A percentile compares a stretch with the other conserved stretches of the same genome.
Conservation (phyloP, 805 yeast genomes). For the Tanozyma kutaoensis region DNA sequence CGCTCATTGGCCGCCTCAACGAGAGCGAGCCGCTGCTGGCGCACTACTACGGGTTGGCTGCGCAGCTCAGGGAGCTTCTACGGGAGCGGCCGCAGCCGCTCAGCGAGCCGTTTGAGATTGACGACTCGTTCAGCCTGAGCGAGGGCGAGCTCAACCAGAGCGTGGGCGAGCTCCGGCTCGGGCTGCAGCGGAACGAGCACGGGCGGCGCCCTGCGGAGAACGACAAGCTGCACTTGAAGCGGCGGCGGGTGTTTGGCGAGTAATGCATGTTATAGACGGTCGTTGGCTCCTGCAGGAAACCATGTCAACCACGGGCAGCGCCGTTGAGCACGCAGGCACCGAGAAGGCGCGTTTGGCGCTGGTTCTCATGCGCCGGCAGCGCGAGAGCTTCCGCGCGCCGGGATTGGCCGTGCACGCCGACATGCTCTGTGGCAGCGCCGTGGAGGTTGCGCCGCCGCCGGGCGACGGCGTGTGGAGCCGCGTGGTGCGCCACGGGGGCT, state of each 20-base stretch:
- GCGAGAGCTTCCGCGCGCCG: slow-evolving; percentile 6
- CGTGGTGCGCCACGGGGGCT: too few relatives aligned
- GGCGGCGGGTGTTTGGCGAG: too few relatives aligned
- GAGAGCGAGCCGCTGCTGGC: not conserved
- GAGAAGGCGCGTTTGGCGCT: not conserved
- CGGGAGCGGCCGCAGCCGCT: slow-evolving; percentile 4
- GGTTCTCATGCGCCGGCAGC: slow-evolving; percentile 7
- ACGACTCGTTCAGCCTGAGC: slow-evolving; percentile 6
- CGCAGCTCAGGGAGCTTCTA: slow-evolving; percentile 1
- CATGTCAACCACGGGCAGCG: not conserved
- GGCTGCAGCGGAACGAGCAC: too few relatives aligned
- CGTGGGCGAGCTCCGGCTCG: slow-evolving; percentile 7
- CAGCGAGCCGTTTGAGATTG: slow-evolving; percentile 6
- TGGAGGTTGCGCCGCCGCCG: not conserved
- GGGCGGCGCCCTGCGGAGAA: too few relatives aligned
- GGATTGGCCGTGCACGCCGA: slow-evolving; percentile 3
- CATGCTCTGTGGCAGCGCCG: slow-evolving; percentile 1
- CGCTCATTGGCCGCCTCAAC: slow-evolving; percentile 1
- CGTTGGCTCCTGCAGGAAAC: not conserved
- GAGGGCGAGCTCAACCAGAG: slow-evolving; percentile 7
- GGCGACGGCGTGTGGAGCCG: not conserved
- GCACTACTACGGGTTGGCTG: not conserved
- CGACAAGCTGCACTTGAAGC: too few relatives aligned
- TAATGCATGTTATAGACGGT: not conserved
- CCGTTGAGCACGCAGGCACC: slow-evolving; percentile 1